Evolutionary conservation across 108 stramenopile species (phyloP).

Genomic region (Fragilaria crotonensis): DNA sequence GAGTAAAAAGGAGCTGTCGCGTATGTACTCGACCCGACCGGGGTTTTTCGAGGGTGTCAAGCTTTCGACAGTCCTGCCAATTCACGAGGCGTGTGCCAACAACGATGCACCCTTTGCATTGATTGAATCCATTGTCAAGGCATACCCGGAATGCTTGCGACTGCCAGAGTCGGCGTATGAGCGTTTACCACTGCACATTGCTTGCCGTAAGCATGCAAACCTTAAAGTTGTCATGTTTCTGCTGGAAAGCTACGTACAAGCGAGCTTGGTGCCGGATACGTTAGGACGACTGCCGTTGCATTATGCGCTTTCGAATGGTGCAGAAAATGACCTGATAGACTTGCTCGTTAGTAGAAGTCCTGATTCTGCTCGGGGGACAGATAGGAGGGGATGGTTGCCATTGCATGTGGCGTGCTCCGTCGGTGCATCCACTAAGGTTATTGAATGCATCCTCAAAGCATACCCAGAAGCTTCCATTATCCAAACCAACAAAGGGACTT

Average conservation of each 20-base stretch:
- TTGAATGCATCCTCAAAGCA: slow-evolving; percentile 45
- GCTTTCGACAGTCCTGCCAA: slow-evolving; percentile 45
- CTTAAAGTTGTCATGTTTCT: slow-evolving; percentile 38
- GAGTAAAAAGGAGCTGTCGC: slow-evolving; percentile 9
- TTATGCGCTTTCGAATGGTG: slow-evolving; percentile 63
- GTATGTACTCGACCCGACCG: slow-evolving; percentile 6
- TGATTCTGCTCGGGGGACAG: slow-evolving; percentile 43
- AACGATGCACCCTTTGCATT: slow-evolving; percentile 21
- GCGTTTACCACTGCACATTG: slow-evolving; percentile 61
- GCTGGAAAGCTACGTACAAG: slow-evolving; percentile 41
- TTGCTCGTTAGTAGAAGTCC: slow-evolving; percentile 38
- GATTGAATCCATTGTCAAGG: slow-evolving; percentile 36
- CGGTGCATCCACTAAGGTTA: slow-evolving; percentile 57
- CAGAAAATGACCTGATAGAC: slow-evolving; percentile 31
- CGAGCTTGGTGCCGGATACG: slow-evolving; percentile 37
- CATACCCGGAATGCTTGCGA: slow-evolving; percentile 40
- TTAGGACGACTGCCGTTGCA: slow-evolving; percentile 54
- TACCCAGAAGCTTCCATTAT: slow-evolving; percentile 70
- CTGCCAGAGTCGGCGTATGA: slow-evolving; percentile 51
- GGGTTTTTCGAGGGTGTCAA: slow-evolving; percentile 68
- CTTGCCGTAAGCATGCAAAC: slow-evolving; percentile 62
- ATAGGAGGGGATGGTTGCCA: slow-evolving; percentile 66
- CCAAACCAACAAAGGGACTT: slow-evolving; percentile 54
- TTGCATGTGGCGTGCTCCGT: slow-evolving; percentile 75
- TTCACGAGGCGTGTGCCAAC: slow-evolving; percentile 49